Evolutionary conservation across 139 green algal genomes (phyloP), one percentile per base, ranked within the genome.

Genomic region (Asterochloris erici): DNA sequence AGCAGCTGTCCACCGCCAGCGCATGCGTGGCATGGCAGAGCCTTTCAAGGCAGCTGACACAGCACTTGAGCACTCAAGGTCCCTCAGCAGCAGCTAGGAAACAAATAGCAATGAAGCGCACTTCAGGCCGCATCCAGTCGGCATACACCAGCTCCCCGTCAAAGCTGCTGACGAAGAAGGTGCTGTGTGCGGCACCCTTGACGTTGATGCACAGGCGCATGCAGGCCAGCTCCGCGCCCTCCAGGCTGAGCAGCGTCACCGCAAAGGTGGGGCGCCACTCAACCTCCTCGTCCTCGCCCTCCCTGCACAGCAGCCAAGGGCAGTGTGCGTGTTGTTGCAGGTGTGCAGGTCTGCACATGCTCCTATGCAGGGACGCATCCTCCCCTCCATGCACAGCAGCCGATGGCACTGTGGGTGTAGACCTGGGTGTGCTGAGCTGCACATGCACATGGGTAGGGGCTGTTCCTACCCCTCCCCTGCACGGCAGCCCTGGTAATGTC

Each of bases 211-310:
- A 88, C 83, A 92, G 88, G 81, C 86, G 84, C 85, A 84, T 27
- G 68, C 28, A 78, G 14, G 78, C 23, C n/a, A 81, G 15, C 54
- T 86, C 81, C 24, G 70, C 81, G 87, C 91, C 90, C 15, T 91
- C 86, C 63, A 89, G 73, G 24, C 86, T 88, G 68, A 93, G 88
- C n/a, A 97, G 81, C 74, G 91, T 83, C 74, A 97, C 83, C 21
- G 47, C 75, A 87, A 94, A 90, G 54, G 84, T 87, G 19, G 93
- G 94, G 86, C 88, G 91, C 94, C 93, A 96, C 68, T 93, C 90
- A 19, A 87, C 75, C n/a, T 88, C 83, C 12, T 91, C 87, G 66
- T 91, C 90, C 19, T 90, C 88, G 23, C 73, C 16, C 62, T 84
- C 73, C 62, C 81, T 84, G 81, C 73, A 81, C 19, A 23, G 26